Conservation (phyloP, 2,329 filamentous ascomycete species). For the Elsinoe ampelina region DNA sequence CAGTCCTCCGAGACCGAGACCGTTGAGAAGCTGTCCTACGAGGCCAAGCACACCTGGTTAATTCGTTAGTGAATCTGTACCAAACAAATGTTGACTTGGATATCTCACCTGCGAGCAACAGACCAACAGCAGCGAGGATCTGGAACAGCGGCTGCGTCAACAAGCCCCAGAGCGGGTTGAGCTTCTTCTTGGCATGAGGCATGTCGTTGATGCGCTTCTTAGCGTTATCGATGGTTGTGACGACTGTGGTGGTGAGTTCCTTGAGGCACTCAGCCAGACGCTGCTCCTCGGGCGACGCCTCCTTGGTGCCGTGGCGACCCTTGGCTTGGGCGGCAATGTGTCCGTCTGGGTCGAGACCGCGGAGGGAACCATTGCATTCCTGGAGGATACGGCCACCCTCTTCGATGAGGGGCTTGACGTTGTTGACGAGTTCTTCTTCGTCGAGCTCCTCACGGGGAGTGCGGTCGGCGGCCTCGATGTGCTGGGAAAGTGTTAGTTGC, state of each 20-base stretch:
- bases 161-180: slow-evolving; percentile 81
- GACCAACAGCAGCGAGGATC: slow-evolving; percentile 80
- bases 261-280: slow-evolving; percentile 77
- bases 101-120: slow-evolving; percentile 54
- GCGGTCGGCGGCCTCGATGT: slow-evolving; percentile 70
- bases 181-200: slow-evolving; percentile 89
- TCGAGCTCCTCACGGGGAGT: slow-evolving; percentile 80
- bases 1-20: slow-evolving; percentile 71
- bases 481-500: slow-evolving; percentile 37
- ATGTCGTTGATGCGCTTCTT: slow-evolving; percentile 85
- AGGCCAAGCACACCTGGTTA: slow-evolving; percentile 61
- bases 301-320: slow-evolving; percentile 62
- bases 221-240: slow-evolving; percentile 73
- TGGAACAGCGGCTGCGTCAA: slow-evolving; percentile 81
- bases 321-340: slow-evolving; percentile 78
- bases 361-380: slow-evolving; percentile 78
- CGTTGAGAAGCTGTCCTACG: slow-evolving; percentile 70
- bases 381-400: slow-evolving; percentile 72
- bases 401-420: slow-evolving; percentile 81
- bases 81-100: too few species aligned
- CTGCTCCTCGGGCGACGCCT: slow-evolving; percentile 75
- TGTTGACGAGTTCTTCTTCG: slow-evolving; percentile 77
- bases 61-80: too few species aligned
- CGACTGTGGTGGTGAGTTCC: slow-evolving; percentile 72
- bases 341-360: slow-evolving; percentile 81